Evolutionary conservation across 192 early-diverging fungal species (phyloP).

Genomic region (Helicostylum pulchrum): DNA sequence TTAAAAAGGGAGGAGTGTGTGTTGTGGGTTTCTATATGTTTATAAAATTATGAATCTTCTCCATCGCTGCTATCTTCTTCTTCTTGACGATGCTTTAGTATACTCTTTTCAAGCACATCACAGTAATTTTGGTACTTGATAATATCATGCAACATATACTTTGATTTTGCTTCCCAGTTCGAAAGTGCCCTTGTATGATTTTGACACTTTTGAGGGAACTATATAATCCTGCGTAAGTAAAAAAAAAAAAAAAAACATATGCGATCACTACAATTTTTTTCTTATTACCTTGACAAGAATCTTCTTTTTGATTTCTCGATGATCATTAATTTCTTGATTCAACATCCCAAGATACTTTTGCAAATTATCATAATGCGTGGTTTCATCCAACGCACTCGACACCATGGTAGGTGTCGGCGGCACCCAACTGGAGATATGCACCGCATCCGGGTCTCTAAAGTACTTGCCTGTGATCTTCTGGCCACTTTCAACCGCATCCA

Average conservation of each 20-base stretch:
- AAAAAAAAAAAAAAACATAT: neutral
- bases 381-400: constrained; percentile 36
- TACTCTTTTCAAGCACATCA: constrained; percentile 61
- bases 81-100: neutral
- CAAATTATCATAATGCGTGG: constrained; percentile 59
- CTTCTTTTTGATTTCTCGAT: constrained; percentile 58
- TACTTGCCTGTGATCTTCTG: constrained; percentile 26
- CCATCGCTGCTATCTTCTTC: no score
- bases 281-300: constrained; percentile 36
- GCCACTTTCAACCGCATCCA: constrained; percentile 26
- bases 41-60: no score
- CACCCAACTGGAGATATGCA: constrained; percentile 45
- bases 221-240: constrained; percentile 18
- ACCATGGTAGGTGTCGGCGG: constrained; percentile 48
- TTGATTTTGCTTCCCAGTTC: constrained; percentile 80
- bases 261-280: neutral
- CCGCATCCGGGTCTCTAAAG: constrained; percentile 14
- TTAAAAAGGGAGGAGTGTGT: no score
- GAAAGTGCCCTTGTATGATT: constrained; percentile 64
- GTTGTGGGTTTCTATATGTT: no score
- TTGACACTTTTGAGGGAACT: constrained; percentile 58
- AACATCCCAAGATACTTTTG: constrained; percentile 61
- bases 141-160: constrained; percentile 76
- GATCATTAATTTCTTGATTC: constrained; percentile 65
- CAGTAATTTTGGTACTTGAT: constrained; percentile 82